These are phyloP conservation scores for Aspergillus fumigatiaffinis DNA, from an alignment of 2,329 filamentous ascomycete species.

Conservation along the genomic window DNA sequence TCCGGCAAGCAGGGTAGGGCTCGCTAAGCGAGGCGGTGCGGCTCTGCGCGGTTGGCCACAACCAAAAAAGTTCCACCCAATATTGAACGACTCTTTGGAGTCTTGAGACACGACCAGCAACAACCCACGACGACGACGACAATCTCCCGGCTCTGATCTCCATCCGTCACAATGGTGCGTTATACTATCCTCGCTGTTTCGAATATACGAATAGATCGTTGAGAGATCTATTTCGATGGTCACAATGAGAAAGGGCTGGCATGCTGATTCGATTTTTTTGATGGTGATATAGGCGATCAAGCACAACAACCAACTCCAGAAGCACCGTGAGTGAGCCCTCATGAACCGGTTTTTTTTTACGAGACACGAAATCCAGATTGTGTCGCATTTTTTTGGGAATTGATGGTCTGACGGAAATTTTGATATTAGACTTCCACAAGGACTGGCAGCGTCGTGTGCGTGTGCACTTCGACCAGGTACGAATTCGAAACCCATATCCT, in stretches of 20 bases:
- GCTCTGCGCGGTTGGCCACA: slow-evolving; percentile 37
- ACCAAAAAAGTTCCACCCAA: slow-evolving; percentile 41
- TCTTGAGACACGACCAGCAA: slow-evolving; percentile 46
- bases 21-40: slow-evolving; percentile 44
- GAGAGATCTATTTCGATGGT: slow-evolving; percentile 1
- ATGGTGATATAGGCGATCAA: slow-evolving; percentile 75
- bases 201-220: slow-evolving; percentile 8
- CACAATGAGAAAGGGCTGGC: slow-evolving; percentile 2
- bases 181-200: slow-evolving; percentile 16
- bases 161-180: slow-evolving; percentile 51
- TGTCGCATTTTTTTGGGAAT: slow-evolving; percentile 15
- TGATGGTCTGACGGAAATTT: slow-evolving; percentile 24
- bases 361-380: slow-evolving; percentile 14
- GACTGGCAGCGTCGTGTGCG: slow-evolving; percentile 99
- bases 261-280: slow-evolving; percentile 22
- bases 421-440: slow-evolving; percentile 85
- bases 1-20: slow-evolving; percentile 34
- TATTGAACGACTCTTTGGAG: slow-evolving; percentile 33
- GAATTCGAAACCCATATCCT: slow-evolving; percentile 35
- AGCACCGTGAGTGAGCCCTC: slow-evolving; percentile 70
- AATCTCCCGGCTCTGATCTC: slow-evolving; percentile 48
- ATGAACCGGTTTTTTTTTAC: slow-evolving; percentile 1
- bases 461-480: slow-evolving; percentile 99
- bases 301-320: slow-evolving; percentile 98
- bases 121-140: slow-evolving; percentile 40